A percentile compares a stretch with the other conserved stretches of the same genome.
Evolutionary conservation across 1,139 yeast species (phyloP).

Genomic region (Suhomyces atakaporum): DNA sequence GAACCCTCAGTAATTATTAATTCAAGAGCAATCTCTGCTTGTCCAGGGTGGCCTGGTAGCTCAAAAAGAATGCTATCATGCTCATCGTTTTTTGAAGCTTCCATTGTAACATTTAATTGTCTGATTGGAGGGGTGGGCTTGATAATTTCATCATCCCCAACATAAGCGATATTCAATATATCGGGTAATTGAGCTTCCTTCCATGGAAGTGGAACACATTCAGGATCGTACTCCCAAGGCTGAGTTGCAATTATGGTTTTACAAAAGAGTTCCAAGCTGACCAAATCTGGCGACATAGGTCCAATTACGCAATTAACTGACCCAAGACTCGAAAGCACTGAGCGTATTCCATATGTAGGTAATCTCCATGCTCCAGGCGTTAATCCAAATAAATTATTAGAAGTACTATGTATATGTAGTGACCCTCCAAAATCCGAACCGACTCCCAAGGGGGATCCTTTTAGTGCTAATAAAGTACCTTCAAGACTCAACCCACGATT

Average conservation of each 20-base stretch:
- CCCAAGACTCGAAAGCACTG: neutral
- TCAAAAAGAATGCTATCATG: neutral
- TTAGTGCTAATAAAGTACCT: constrained; percentile 36
- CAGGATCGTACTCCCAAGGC: constrained; percentile 38
- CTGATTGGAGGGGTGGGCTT: neutral
- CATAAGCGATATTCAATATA: neutral
- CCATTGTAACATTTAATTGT: neutral
- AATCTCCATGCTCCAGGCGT: constrained; percentile 27
- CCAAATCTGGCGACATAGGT: constrained; percentile 25
- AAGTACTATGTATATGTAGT: constrained; percentile 50
- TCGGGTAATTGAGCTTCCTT: constrained; percentile 20
- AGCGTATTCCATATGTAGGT: neutral
- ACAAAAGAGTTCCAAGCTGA: constrained; percentile 31
- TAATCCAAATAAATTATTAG: constrained; percentile 49
- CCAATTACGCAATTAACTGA: neutral
- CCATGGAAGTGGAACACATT: constrained; percentile 36
- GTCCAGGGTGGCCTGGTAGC: neutral
- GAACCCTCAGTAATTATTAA: neutral
- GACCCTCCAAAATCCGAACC: constrained; percentile 65
- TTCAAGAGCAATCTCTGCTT: neutral
- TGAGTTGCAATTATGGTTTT: constrained; percentile 27
- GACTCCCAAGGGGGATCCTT: constrained; percentile 51
- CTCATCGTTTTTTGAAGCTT: neutral
- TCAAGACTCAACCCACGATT: constrained; percentile 36
- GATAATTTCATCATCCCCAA: neutral